phyloP scores from a whole-genome alignment of 192 early-diverging fungal species.

The Coemansia nantahalensis region DNA sequence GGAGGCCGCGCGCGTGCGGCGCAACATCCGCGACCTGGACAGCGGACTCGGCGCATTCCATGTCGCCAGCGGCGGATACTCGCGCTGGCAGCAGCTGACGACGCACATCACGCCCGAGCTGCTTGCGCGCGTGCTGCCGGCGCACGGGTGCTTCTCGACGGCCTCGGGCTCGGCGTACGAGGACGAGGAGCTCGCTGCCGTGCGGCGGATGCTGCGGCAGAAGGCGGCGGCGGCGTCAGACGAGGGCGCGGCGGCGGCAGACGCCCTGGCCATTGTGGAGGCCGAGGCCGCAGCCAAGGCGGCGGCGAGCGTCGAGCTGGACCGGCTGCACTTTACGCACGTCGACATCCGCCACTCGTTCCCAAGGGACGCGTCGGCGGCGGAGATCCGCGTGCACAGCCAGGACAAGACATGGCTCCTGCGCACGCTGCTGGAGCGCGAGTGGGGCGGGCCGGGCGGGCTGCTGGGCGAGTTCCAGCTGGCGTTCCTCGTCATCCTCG shows the following conservation, averaged over 20 bases:
- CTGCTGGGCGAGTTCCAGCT: constrained; percentile 83
- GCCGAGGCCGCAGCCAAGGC: background rate
- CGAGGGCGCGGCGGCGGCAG: background rate
- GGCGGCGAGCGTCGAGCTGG: background rate
- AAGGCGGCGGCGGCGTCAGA: background rate
- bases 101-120: constrained; percentile 59
- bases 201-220: constrained; percentile 9
- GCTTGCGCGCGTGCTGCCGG: constrained; percentile 53
- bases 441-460: constrained; percentile 35
- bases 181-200: constrained; percentile 57
- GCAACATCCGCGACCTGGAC: constrained; percentile 80
- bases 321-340: constrained; percentile 59
- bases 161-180: constrained; percentile 57
- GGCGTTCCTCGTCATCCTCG: constrained; percentile 72
- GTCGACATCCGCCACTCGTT: constrained; percentile 85
- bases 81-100: constrained; percentile 77
- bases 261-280: background rate
- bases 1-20: constrained; percentile 60
- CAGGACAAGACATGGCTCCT: constrained; percentile 90
- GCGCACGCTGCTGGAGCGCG: background rate
- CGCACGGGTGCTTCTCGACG: constrained; percentile 36
- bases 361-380: constrained; percentile 62
- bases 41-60: constrained; percentile 80
- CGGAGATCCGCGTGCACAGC: constrained; percentile 73
- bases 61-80: constrained; percentile 53